Base-by-base conservation (phyloP, 2,329 filamentous ascomycete species). In the Akanthomyces muscarius region DNA sequence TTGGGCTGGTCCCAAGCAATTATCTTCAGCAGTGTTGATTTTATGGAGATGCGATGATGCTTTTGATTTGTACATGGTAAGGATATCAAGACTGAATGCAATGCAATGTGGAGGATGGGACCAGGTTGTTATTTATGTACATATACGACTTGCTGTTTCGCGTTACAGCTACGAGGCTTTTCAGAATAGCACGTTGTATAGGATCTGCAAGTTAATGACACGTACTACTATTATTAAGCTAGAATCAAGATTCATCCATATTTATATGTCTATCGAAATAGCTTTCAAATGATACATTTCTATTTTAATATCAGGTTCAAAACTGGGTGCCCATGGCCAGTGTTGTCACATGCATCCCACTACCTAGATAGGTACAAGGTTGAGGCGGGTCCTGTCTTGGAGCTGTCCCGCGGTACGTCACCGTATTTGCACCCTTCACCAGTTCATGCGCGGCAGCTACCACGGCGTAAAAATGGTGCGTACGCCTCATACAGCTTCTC, bases 1-100 rank as follows among this genome's bases (percentile, higher is more conserved):
- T 82, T 63, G 86, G 86, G 65, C 79, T 89, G 71, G 86, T 89
- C 67, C 86, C 86, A 67, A 89, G 86, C 74, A 89, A 89, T 72
- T 89, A 89, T 69, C 78, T 89, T 64, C 83, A 86, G 73, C 76
- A 81, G 51, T 81, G 79, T 65, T 83, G 71, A 72, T 52, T 30
- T 51, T 56, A 28, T 38, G 33, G 54, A 58, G 44, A 54, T 48
- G 38, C 18, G 55, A 64, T 45, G 47, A 54, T 36, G 11, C 45
- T 45, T 63, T 45, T 58, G 11, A 38, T 63, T 63, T 63, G 62
- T 59, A 54, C 8, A 63, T 63, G 62, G 62, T 41, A 63, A 50
- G 55, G 28, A 25, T 55, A 42, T 57, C 23, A 56, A 56, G 60
- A 56, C 21, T 62, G 54, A 59, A 65, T 56, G 58, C 42, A 47